Conservation (phyloP, 1,284 basidiomycete genomes). For the Ganoderma sinense region DNA sequence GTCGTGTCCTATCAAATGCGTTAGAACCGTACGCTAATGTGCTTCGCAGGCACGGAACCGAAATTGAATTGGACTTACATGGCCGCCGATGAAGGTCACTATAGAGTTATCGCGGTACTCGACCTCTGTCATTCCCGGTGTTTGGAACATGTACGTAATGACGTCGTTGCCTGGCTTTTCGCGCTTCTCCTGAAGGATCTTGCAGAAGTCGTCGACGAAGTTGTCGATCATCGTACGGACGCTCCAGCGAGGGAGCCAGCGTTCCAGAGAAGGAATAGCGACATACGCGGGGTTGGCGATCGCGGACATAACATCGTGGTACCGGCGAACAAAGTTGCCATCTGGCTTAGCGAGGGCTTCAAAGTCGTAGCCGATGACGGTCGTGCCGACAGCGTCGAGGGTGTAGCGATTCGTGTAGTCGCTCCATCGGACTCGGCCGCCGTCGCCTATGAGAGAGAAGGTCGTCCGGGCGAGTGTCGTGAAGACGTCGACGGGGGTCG, state of each 20-base stretch:
- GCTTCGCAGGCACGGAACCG: neutral
- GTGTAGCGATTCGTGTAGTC: slow-evolving; percentile 40
- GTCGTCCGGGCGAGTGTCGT: slow-evolving; percentile 34
- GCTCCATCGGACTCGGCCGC: slow-evolving; percentile 34
- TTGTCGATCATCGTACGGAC: slow-evolving; percentile 36
- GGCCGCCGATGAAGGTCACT: slow-evolving; percentile 44
- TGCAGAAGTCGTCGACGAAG: slow-evolving; percentile 35
- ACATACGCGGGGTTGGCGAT: slow-evolving; percentile 42
- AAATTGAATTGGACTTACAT: slow-evolving; percentile 31
- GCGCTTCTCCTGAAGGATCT: slow-evolving; percentile 36
- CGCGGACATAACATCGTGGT: slow-evolving; percentile 42
- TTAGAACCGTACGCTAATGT: neutral
- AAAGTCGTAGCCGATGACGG: slow-evolving; percentile 46
- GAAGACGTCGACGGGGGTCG: slow-evolving; percentile 40
- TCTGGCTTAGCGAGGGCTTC: slow-evolving; percentile 39
- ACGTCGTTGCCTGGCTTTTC: slow-evolving; percentile 42
- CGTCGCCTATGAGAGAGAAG: slow-evolving; percentile 34
- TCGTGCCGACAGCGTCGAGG: slow-evolving; percentile 42
- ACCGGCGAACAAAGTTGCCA: slow-evolving; percentile 41
- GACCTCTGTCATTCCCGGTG: slow-evolving; percentile 37
- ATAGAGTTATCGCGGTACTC: slow-evolving; percentile 44
- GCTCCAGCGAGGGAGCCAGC: slow-evolving; percentile 35
- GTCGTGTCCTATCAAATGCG: slow-evolving; percentile 40
- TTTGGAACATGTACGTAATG: slow-evolving; percentile 42
- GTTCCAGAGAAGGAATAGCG: slow-evolving; percentile 41